A percentile compares a stretch with the other conserved stretches of the same genome.
Evolutionary conservation across 2,329 filamentous ascomycete species (phyloP).

Genomic region (Colletotrichum magnum): DNA sequence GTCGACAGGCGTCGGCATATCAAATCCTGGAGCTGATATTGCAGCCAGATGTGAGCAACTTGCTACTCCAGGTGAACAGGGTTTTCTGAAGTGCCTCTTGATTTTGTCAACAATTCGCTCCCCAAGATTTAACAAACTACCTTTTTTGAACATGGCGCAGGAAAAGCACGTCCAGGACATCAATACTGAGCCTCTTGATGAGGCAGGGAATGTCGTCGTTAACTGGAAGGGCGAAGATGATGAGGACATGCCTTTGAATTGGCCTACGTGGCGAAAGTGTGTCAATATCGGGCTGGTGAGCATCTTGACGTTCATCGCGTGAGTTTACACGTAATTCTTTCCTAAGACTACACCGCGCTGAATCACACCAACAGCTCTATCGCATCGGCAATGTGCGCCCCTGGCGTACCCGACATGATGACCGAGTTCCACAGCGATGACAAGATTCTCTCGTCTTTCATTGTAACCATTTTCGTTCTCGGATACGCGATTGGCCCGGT

Average conservation of each 20-base stretch:
- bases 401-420: slow-evolving; percentile 65
- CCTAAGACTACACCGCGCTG: accelerated
- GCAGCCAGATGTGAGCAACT: too few relatives aligned
- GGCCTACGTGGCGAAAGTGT: slow-evolving; percentile 57
- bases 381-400: slow-evolving; percentile 70
- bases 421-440: slow-evolving; percentile 62
- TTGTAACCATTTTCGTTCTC: slow-evolving; percentile 74
- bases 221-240: slow-evolving; percentile 73
- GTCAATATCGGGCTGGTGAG: slow-evolving; percentile 54
- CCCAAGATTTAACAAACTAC: too few relatives aligned
- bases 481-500: slow-evolving; percentile 73
- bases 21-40: too few relatives aligned
- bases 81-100: too few relatives aligned
- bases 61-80: too few relatives aligned
- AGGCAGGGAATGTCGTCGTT: slow-evolving; percentile 49
- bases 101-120: too few relatives aligned
- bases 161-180: not conserved
- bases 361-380: slow-evolving; percentile 29
- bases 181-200: not conserved
- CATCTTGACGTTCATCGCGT: slow-evolving; percentile 57
- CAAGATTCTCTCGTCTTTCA: slow-evolving; percentile 62
- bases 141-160: not conserved
- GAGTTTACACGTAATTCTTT: slow-evolving; percentile 13
- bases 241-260: slow-evolving; percentile 73
- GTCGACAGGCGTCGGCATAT: too few relatives aligned